Evolutionary conservation across 768 basidiomycete genomes (phyloP).

Genomic region (Leucocoprinus birnbaumii): DNA sequence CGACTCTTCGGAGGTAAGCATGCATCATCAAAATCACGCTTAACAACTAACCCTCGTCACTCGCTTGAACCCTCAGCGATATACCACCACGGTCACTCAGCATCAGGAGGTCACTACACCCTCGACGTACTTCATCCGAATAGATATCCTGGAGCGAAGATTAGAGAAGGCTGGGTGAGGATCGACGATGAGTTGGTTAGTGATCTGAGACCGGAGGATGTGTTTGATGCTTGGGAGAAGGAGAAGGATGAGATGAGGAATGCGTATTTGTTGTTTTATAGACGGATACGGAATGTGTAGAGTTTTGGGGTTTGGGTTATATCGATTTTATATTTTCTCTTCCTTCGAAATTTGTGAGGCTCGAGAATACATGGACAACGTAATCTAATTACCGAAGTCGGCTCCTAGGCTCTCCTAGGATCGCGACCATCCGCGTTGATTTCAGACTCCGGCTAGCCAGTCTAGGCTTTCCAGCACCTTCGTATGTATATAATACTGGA

Average conservation of each 20-base stretch:
- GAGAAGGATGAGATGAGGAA: conserved; percentile 57
- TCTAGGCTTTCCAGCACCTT: too few species aligned
- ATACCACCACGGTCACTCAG: conserved; percentile 91
- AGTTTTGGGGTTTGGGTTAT: not conserved
- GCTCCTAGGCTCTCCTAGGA: too few species aligned
- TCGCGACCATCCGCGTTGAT: too few species aligned
- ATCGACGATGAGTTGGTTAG: conserved; percentile 91
- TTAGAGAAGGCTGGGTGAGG: conserved; percentile 80
- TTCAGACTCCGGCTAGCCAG: too few species aligned
- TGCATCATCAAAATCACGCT: not conserved
- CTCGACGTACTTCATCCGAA: conserved; percentile 82
- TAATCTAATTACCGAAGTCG: too few species aligned
- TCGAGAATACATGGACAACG: too few species aligned
- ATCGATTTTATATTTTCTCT: not conserved
- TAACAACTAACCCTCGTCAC: not conserved
- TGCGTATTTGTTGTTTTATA: conserved; percentile 88
- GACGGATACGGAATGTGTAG: conserved; percentile 36
- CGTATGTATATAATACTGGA: too few species aligned
- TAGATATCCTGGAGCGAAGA: conserved; percentile 43
- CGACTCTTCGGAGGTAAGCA: conserved; percentile 79
- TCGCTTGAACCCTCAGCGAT: conserved; percentile 46
- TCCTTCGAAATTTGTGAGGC: too few species aligned
- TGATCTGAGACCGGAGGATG: conserved; percentile 69
- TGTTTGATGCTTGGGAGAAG: conserved; percentile 60
- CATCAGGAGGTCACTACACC: conserved; percentile 94